Base-by-base conservation (phyloP, 495 filamentous ascomycete species). In the Tuber magnatum region DNA sequence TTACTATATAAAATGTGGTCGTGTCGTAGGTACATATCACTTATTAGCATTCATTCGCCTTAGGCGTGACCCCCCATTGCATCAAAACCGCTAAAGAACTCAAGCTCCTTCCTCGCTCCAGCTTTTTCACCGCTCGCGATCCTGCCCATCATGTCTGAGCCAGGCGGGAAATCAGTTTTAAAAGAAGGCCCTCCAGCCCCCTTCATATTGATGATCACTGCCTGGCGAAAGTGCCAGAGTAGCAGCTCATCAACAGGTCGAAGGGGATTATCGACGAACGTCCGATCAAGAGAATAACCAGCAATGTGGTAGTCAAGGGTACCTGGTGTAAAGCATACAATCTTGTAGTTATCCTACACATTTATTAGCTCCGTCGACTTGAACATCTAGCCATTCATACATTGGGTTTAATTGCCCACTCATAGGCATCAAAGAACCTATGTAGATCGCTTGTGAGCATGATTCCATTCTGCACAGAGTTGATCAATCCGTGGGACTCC, bases 181-280 rank as follows among this genome's bases (percentile, higher is more conserved):
- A 85, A 84, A 24, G 74, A 69, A 72, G 84, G 84, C 82, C 84
- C 85, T 61, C 84, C 83, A 77, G 75, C 81, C 73, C 81, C 83
- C 70, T 72, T 83, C 82, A 86, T 83, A 78, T 85, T 84, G 9
- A 75, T 79, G 39, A 85, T 74, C 41, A 85, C 80, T 48, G 81
- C 77, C 81, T 86, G 85, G 56, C 82, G 56, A 75, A 86, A 86
- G 75, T 86, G 84, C 85, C 83, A 86, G 46, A 83, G 75, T 68
- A 86, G 76, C n/a, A 85, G 78, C 77, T 84, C 40, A 78, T 85
- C 85, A 48, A 78, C 77, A 61, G 83, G 81, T 68, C 81, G 80
- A 76, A 81, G 61, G 40, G 84, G 82, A 80, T 86, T 75, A 71
- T 81, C 76, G n/a, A 82, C 81, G 75, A 82, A 83, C 48, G 72